phyloP scores from a whole-genome alignment of 2,329 filamentous ascomycete species.

The Venturia pyrina region DNA sequence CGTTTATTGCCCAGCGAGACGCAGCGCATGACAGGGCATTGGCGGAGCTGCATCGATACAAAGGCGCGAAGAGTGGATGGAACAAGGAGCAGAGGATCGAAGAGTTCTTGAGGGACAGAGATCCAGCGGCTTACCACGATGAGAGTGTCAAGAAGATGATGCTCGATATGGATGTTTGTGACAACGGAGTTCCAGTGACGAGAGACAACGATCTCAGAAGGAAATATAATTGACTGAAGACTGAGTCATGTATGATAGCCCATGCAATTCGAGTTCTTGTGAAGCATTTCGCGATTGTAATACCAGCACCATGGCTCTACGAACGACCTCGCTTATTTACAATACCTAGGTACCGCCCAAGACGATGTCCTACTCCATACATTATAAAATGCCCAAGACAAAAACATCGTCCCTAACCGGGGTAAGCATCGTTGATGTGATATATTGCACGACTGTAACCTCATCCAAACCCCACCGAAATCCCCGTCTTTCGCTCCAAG shows the following conservation, averaged over 20 bases:
- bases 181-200: conserved; percentile 5
- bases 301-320: no score
- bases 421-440: no score
- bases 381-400: no score
- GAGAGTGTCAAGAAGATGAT: conserved; percentile 10
- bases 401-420: no score
- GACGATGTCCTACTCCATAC: no score
- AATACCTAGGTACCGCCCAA: no score
- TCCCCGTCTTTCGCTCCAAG: no score
- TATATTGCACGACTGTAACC: no score
- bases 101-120: conserved; percentile 57
- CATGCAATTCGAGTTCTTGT: background rate
- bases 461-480: no score
- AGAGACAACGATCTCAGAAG: conserved; percentile 7
- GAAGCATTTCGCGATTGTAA: background rate
- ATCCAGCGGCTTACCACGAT: conserved; percentile 11
- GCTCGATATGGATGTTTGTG: conserved; percentile 12
- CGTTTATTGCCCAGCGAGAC: conserved; percentile 56
- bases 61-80: conserved; percentile 42
- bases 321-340: no score
- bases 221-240: conserved; percentile 2
- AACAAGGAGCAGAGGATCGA: conserved; percentile 52
- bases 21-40: conserved; percentile 58
- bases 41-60: conserved; percentile 47
- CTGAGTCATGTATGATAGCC: background rate